Evolutionary conservation across 2,329 filamentous ascomycete species (phyloP), one percentile per base, ranked within the genome.

Genomic region (Calonectria leucothoes): DNA sequence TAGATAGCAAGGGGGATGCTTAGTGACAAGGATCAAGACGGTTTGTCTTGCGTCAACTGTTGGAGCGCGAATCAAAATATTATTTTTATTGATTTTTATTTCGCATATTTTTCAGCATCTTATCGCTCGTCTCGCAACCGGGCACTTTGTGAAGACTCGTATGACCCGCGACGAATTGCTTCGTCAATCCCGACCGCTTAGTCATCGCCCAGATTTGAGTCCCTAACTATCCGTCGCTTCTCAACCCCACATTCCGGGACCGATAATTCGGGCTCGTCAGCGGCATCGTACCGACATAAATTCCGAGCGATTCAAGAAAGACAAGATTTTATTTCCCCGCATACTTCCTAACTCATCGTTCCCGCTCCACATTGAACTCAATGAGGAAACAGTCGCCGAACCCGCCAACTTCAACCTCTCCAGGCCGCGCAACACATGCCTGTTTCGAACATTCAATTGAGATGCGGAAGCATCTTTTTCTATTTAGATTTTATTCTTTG

Each of bases 21-120:
- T 25, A 25, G 11, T 25, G 4, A 11, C 23, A 8, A 1, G 14
- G 8, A 4, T 23, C 6, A 5, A 8, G 2, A 45, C n/a, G 8
- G 3, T 4, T 45, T 8, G 42, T 11, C 7, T n/a, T 2, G 1
- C 23, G 7, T 45, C 6, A 1, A 1, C 4, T 1, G n/a, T 11
- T 45, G 7, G 4, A n/a, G 10, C n/a, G 11, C n/a, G 4, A 20
- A 12, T 45, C 23, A 23, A 4, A 23, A 3, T 5, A 11, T 45
- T 45, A 8, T 6, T 45, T 12, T 6, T 45, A 4, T 45, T 45
- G 11, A 4, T 23, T 23, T 45, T 20, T 6, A 23, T 45, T 45
- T 12, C 4, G n/a, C n/a, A n/a, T n/a, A n/a, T n/a, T n/a, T n/a
- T n/a, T n/a, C n/a, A n/a, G n/a, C n/a, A 6, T 45, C 20, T 45